Conservation (phyloP, 2,329 filamentous ascomycete species). For the Cladophialophora chaetospira region DNA sequence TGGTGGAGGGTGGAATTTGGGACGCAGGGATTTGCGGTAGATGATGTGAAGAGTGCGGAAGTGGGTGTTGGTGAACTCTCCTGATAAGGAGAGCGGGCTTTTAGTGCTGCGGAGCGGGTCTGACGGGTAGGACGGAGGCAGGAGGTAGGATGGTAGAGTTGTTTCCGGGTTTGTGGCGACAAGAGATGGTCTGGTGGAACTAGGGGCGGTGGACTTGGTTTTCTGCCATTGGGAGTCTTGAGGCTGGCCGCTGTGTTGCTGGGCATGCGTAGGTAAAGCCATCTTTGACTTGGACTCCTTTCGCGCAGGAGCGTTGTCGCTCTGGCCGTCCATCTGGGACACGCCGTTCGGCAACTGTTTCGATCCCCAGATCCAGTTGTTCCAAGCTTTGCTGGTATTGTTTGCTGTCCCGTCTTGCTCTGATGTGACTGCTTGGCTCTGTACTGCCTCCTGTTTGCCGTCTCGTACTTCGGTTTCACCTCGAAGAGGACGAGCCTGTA, state of each 20-base stretch:
- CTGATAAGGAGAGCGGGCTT: conserved; percentile 21
- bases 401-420: neutral
- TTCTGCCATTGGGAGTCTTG: conserved; percentile 9
- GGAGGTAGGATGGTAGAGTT: conserved; percentile 30
- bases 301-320: neutral
- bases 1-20: conserved; percentile 29
- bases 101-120: conserved; percentile 20
- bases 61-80: conserved; percentile 33
- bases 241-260: neutral
- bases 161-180: neutral
- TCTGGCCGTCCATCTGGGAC: neutral
- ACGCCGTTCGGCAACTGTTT: neutral
- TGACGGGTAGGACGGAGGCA: conserved; percentile 32
- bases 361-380: conserved; percentile 20
- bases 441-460: neutral
- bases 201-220: conserved; percentile 20
- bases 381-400: conserved; percentile 14
- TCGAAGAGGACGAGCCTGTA: neutral
- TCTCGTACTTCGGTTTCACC: neutral
- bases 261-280: neutral
- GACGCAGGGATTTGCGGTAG: conserved; percentile 32
- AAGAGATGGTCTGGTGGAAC: neutral
- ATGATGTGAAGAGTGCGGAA: conserved; percentile 34
- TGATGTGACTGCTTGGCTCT: neutral
- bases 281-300: neutral